Evolutionary conservation across 176 grass and related monocot genomes (phyloP), one percentile per base, ranked within the genome.

Genomic region (Oropetium thomaeum): DNA sequence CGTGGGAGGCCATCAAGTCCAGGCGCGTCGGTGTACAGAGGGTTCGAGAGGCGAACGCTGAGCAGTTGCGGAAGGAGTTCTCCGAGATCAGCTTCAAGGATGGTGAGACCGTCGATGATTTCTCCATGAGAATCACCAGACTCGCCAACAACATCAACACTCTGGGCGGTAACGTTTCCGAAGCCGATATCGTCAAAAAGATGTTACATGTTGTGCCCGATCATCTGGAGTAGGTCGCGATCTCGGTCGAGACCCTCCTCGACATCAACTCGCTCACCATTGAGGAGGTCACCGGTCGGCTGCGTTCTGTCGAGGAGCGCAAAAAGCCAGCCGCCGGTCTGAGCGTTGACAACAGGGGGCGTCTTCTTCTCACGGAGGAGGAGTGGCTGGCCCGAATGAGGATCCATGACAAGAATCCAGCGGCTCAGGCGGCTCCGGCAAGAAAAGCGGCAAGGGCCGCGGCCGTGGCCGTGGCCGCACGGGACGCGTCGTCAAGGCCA

Each of bases 161-260:
- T 0, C 39, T 68, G 0, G 20, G 40, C 1, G 65, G 44, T 0
- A 41, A 45, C 0, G 17, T 68, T 0, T 0, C 65, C 0, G 40
- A 68, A 0, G 40, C 27, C 1, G 28, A 15, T 5, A 2, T 45
- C 0, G 40, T 66, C 4, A 8, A 19, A 2, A 41, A 66, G 5
- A 5, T 66, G 1, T 19, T 42, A 1, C n/a, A 1, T 0, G 65
- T 68, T 1, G 40, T 45, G 0, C 65, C 40, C 0, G 4, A 2
- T 0, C 6, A 25, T 13, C 45, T 45, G 8, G 11, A 1, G 2
- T 40, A 68, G 28, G 39, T 68, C 12, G 39, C 40, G 0, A 43
- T 68, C 2, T 68, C 65, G 2, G 45, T 68, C 17, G 65, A 44
- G 1, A 68, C 40, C n/a, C n/a, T 4, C 0, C 19, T 68, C 8